These are phyloP conservation scores for Gamsiella multidivaricata DNA, from an alignment of 192 early-diverging fungal genomes.

Conservation along the genomic window DNA sequence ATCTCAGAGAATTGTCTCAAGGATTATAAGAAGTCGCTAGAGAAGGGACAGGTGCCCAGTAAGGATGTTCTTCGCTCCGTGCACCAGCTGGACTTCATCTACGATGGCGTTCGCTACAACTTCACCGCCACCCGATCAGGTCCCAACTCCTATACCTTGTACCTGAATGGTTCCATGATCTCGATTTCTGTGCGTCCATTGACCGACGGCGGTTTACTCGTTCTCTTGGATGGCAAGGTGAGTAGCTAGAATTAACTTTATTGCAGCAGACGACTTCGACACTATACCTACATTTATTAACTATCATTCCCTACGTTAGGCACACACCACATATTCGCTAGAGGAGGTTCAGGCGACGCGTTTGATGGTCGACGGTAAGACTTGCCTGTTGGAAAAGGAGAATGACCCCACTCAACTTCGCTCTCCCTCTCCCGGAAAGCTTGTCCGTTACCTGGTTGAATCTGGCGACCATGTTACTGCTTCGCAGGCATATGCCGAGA, in stretches of 20 bases:
- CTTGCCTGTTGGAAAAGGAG: constrained; percentile 94
- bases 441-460: constrained; percentile 93
- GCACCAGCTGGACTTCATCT: constrained; percentile 90
- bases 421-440: constrained; percentile 95
- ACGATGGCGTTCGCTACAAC: constrained; percentile 91
- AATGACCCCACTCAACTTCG: constrained; percentile 97
- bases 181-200: constrained; percentile 86
- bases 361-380: constrained; percentile 92
- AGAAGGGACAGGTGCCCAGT: constrained; percentile 92
- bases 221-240: constrained; percentile 88
- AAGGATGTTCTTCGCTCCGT: constrained; percentile 79
- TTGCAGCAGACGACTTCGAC: background rate
- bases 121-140: constrained; percentile 85
- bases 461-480: constrained; percentile 90
- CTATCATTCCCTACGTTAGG: constrained; percentile 24
- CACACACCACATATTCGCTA: constrained; percentile 91
- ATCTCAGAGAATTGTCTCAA: constrained; percentile 69
- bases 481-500: constrained; percentile 96
- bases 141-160: constrained; percentile 82
- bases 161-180: constrained; percentile 85
- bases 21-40: constrained; percentile 86
- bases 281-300: background rate
- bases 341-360: constrained; percentile 91
- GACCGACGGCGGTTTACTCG: constrained; percentile 91
- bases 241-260: background rate